Percentiles rank a stretch among this genome's conserved stretches.
Conservation (phyloP, 768 basidiomycete genomes). For the Aureoboletus auriporus region DNA sequence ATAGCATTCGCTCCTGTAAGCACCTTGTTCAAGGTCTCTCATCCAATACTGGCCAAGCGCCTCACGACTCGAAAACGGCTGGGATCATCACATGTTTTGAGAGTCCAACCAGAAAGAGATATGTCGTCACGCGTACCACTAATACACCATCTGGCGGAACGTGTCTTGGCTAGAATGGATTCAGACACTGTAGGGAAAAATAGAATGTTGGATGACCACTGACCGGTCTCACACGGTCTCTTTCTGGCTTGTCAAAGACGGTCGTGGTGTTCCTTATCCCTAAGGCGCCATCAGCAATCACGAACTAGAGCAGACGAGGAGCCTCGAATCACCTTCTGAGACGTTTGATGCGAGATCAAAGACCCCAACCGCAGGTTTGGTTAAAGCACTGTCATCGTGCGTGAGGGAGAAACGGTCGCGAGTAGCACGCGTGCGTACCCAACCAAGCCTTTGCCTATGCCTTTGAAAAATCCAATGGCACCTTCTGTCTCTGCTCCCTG, state of each 20-base stretch:
- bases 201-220: slow-evolving; percentile 26
- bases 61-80: slow-evolving; percentile 89
- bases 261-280: slow-evolving; percentile 98
- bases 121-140: slow-evolving; percentile 48
- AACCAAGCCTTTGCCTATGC: slow-evolving; percentile 92
- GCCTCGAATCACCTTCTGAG: slow-evolving; percentile 62
- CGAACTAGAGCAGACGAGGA: background rate
- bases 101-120: background rate
- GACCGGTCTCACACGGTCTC: slow-evolving; percentile 82
- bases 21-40: slow-evolving; percentile 87
- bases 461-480: slow-evolving; percentile 96
- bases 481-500: slow-evolving; percentile 96
- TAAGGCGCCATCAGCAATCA: slow-evolving; percentile 27
- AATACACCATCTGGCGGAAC: slow-evolving; percentile 85
- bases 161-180: slow-evolving; percentile 65
- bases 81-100: slow-evolving; percentile 2
- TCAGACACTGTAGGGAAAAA: slow-evolving; percentile 2
- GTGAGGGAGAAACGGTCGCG: background rate
- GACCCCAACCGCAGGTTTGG: slow-evolving; percentile 95
- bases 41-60: slow-evolving; percentile 97
- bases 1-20: slow-evolving; percentile 79
- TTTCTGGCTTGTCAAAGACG: slow-evolving; percentile 88
- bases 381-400: slow-evolving; percentile 60
- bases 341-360: slow-evolving; percentile 96
- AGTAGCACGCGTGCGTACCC: slow-evolving; percentile 50